These are phyloP conservation scores for Xerocomellus dryophilus DNA, from an alignment of 768 basidiomycete species.

Conservation along the genomic window DNA sequence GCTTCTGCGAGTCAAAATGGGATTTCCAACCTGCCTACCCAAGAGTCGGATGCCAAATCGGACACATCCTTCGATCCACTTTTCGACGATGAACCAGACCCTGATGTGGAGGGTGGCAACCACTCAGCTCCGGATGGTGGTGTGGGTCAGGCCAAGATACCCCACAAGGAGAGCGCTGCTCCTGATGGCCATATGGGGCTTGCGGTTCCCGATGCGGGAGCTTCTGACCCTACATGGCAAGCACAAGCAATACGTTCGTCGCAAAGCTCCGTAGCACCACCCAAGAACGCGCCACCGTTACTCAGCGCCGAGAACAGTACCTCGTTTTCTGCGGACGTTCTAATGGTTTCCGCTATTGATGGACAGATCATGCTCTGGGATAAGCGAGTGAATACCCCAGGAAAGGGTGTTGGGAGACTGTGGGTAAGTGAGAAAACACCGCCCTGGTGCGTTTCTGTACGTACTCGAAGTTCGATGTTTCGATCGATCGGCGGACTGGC, in stretches of 20 bases:
- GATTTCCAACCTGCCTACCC: slow-evolving; percentile 23
- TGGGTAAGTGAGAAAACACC: slow-evolving; percentile 91
- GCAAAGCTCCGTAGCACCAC: slow-evolving; percentile 45
- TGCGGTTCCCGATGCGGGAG: slow-evolving; percentile 30
- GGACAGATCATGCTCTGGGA: slow-evolving; percentile 95
- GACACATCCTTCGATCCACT: slow-evolving; percentile 84
- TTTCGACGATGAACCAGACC: slow-evolving; percentile 82
- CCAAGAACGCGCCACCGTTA: slow-evolving; percentile 75
- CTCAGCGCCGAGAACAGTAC: slow-evolving; percentile 59
- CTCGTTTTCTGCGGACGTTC: slow-evolving; percentile 72
- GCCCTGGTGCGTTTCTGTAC: slow-evolving; percentile 93
- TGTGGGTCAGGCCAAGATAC: slow-evolving; percentile 15
- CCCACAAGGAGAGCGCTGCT: slow-evolving; percentile 14
- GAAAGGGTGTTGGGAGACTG: slow-evolving; percentile 75
- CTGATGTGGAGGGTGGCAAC: slow-evolving; percentile 44
- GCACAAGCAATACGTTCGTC: slow-evolving; percentile 26
- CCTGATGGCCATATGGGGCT: slow-evolving; percentile 20
- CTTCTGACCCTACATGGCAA: slow-evolving; percentile 20
- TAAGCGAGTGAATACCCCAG: slow-evolving; percentile 60
- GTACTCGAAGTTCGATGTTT: slow-evolving; percentile 24
- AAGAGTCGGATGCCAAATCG: slow-evolving; percentile 63
- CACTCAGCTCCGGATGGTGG: slow-evolving; percentile 14
- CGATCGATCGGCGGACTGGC: slow-evolving; percentile 2
- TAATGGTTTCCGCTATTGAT: slow-evolving; percentile 89
- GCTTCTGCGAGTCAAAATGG: slow-evolving; percentile 24